Evolutionary conservation across 331 rosid genomes (phyloP).

Genomic region (Cydonia oblonga): DNA sequence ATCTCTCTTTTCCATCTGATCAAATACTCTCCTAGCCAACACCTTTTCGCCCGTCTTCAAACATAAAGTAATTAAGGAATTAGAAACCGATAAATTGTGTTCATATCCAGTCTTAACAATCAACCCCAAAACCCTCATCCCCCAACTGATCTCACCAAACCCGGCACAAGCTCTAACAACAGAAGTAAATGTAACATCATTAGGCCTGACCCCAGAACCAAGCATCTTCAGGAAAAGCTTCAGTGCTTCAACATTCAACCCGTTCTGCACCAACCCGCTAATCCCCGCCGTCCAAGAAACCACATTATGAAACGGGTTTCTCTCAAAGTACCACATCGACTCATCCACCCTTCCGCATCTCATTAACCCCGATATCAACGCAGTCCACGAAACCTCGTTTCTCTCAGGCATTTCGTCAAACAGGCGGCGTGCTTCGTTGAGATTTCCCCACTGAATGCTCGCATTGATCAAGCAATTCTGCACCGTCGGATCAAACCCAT

Average conservation of each 20-base stretch:
- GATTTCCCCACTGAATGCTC: not conserved
- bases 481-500: not conserved
- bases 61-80: slow-evolving; percentile 1
- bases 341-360: slow-evolving; percentile 2
- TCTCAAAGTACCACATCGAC: slow-evolving; percentile 12
- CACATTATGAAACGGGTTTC: slow-evolving; percentile 12
- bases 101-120: slow-evolving; percentile 5
- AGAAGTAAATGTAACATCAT: not conserved
- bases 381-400: slow-evolving; percentile 7
- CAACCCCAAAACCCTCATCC: slow-evolving; percentile 10
- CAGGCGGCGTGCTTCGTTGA: not conserved
- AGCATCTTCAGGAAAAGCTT: not conserved
- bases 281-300: slow-evolving; percentile 8
- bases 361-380: slow-evolving; percentile 8
- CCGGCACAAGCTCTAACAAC: slow-evolving; percentile 5
- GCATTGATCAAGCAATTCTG: slow-evolving; percentile 10
- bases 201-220: slow-evolving; percentile 6
- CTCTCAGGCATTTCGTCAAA: slow-evolving; percentile 12
- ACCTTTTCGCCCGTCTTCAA: not conserved
- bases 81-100: not conserved
- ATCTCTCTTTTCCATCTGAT: slow-evolving; percentile 7
- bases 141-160: not conserved
- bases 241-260: not conserved
- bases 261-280: slow-evolving; percentile 10
- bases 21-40: slow-evolving; percentile 9